A percentile compares a stretch with the other conserved stretches of the same genome.
phyloP scores from a whole-genome alignment of 306 rosid genomes.

The Boehmeria nivea region DNA sequence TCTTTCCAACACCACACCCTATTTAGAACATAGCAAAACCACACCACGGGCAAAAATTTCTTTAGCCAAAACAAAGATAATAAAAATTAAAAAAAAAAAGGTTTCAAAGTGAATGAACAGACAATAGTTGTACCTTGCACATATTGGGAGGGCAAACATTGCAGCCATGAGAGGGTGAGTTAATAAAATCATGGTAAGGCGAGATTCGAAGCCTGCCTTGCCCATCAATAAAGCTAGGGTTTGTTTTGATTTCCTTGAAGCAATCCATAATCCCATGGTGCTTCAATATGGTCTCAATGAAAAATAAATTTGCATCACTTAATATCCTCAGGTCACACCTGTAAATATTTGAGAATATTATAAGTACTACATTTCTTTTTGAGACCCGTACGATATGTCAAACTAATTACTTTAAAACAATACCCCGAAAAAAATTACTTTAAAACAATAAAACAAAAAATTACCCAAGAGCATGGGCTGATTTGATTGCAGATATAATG shows the following conservation, averaged over 20 bases:
- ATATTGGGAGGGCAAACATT: slow-evolving; percentile 62
- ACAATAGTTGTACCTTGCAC: slow-evolving; percentile 48
- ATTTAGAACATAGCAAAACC: background rate
- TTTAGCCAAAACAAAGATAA: background rate
- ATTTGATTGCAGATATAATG: slow-evolving; percentile 44
- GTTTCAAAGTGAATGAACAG: background rate
- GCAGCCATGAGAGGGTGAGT: slow-evolving; percentile 52
- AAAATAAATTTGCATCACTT: slow-evolving; percentile 59
- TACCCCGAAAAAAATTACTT: slow-evolving; percentile 20
- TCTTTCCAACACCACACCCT: slow-evolving; percentile 52
- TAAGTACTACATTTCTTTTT: background rate
- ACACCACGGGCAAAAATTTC: background rate
- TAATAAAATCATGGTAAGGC: slow-evolving; percentile 56
- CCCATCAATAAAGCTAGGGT: slow-evolving; percentile 47
- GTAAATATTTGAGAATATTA: background rate
- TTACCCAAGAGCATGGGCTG: slow-evolving; percentile 56
- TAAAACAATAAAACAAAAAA: slow-evolving; percentile 1
- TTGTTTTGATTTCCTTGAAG: slow-evolving; percentile 49
- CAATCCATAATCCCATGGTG: slow-evolving; percentile 39
- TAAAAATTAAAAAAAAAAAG: background rate
- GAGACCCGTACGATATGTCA: too few relatives aligned
- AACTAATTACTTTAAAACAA: too few relatives aligned
- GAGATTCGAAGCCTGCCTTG: slow-evolving; percentile 47
- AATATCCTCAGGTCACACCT: slow-evolving; percentile 65
- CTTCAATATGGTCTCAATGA: slow-evolving; percentile 54